Conservation (phyloP, 2,329 filamentous ascomycete species). For the Fusarium abutilonis region DNA sequence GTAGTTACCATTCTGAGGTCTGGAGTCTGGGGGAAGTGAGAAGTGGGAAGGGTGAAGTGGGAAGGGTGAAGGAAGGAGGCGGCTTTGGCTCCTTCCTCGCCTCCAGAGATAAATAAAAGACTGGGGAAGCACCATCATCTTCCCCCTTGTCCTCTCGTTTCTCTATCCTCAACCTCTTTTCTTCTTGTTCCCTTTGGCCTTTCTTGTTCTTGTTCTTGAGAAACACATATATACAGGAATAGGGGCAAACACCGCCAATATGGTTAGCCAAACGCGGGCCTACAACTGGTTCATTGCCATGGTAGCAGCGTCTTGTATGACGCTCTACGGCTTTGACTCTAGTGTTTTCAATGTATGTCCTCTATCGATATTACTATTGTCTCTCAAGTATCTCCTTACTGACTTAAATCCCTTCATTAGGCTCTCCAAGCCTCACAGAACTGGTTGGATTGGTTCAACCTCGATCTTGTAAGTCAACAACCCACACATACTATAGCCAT, state of each 20-base stretch:
- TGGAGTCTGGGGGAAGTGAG: slow-evolving; percentile 18
- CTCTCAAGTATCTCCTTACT: neutral
- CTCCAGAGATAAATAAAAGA: slow-evolving; percentile 36
- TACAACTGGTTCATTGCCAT: slow-evolving; percentile 67
- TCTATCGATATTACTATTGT: too few species aligned
- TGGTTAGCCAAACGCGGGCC: slow-evolving; percentile 49
- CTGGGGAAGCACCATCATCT: slow-evolving; percentile 14
- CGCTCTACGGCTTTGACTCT: slow-evolving; percentile 78
- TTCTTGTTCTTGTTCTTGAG: neutral
- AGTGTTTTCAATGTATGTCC: slow-evolving; percentile 71
- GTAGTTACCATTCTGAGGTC: too few species aligned
- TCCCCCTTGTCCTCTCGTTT: slow-evolving; percentile 8
- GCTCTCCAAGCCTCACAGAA: slow-evolving; percentile 72
- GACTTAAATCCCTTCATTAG: slow-evolving; percentile 19
- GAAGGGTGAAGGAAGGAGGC: slow-evolving; percentile 3
- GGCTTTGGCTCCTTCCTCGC: slow-evolving; percentile 20
- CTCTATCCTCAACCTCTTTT: slow-evolving; percentile 8
- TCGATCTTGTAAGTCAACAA: slow-evolving; percentile 49
- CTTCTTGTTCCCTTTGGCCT: neutral
- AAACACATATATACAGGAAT: neutral
- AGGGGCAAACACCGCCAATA: slow-evolving; percentile 43
- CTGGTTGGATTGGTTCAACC: slow-evolving; percentile 72
- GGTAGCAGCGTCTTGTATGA: slow-evolving; percentile 78
- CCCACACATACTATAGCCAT: neutral
- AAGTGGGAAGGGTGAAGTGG: too few species aligned